Conservation (phyloP, 805 yeast species). For the Myxozyma neotropica region DNA sequence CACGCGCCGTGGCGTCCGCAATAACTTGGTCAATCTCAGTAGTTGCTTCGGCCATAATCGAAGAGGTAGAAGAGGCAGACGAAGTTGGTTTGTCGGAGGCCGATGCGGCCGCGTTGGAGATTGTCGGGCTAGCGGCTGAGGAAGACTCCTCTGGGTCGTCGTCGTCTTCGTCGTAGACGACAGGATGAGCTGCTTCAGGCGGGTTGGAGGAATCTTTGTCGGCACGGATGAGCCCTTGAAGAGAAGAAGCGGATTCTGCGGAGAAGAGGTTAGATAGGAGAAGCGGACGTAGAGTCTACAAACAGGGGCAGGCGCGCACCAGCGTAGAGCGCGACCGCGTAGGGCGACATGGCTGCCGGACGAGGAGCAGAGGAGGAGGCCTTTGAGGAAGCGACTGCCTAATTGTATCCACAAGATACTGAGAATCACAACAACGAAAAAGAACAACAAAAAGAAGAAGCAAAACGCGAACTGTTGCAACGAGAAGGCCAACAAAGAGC, state of each 20-base stretch:
- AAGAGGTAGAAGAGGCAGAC: slow-evolving; percentile 2
- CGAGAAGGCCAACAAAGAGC: not conserved
- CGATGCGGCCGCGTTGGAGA: slow-evolving; percentile 1
- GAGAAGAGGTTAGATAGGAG: not conserved
- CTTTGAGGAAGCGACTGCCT: no score
- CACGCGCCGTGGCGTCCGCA: slow-evolving; percentile 4
- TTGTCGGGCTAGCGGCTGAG: not conserved
- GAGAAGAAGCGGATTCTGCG: slow-evolving; percentile 26
- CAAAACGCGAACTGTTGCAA: not conserved
- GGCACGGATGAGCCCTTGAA: slow-evolving; percentile 28
- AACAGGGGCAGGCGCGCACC: slow-evolving; percentile 16
- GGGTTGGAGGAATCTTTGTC: slow-evolving; percentile 8
- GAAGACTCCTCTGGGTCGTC: slow-evolving; percentile 12
- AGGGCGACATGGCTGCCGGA: slow-evolving; percentile 14
- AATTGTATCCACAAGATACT: not conserved
- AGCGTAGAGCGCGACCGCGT: slow-evolving; percentile 20
- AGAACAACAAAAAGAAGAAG: not conserved
- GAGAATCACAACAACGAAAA: not conserved
- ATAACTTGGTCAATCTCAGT: not conserved
- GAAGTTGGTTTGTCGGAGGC: no score
- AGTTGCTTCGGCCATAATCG: slow-evolving; percentile 1
- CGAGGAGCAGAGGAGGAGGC: no score
- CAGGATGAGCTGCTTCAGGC: not conserved
- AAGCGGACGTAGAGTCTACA: not conserved
- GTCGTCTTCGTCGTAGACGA: slow-evolving; percentile 19